A percentile compares a stretch with the other conserved stretches of the same genome.
Evolutionary conservation across 2,329 filamentous ascomycete genomes (phyloP).

Genomic region (Colletotrichum gigasporum): DNA sequence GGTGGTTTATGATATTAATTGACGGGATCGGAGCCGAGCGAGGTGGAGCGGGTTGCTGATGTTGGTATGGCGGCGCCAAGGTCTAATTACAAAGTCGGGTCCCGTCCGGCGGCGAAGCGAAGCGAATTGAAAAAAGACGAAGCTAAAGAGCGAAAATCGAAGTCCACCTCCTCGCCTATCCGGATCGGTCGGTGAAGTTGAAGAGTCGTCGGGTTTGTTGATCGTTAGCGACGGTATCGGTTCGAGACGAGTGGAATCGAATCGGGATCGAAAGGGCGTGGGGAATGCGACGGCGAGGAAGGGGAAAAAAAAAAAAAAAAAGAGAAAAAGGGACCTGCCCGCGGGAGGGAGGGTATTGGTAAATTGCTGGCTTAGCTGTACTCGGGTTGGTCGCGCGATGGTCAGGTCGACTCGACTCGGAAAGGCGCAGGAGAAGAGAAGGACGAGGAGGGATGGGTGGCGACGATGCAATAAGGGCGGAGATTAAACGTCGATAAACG

Average conservation of each 20-base stretch:
- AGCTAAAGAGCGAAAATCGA: conserved; percentile 17
- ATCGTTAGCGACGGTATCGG: conserved; percentile 24
- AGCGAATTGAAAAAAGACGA: conserved; percentile 26
- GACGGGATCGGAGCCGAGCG: conserved; percentile 16
- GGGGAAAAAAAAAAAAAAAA: conserved; percentile 25
- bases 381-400: conserved; percentile 30
- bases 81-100: conserved; percentile 31
- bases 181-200: conserved; percentile 10
- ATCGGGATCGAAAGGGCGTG: conserved; percentile 13
- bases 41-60: conserved; percentile 18
- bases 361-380: conserved; percentile 24
- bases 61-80: conserved; percentile 25
- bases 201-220: conserved; percentile 34
- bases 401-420: conserved; percentile 30
- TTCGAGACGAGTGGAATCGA: conserved; percentile 29
- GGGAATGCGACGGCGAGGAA: not conserved
- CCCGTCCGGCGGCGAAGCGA: conserved; percentile 34
- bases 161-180: conserved; percentile 15
- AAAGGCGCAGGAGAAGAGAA: conserved; percentile 30
- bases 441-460: conserved; percentile 28
- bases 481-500: conserved; percentile 32
- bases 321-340: conserved; percentile 43
- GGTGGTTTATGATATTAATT: conserved; percentile 23
- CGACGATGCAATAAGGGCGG: conserved; percentile 31
- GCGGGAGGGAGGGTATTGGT: conserved; percentile 37